Percentiles rank a stretch among this genome's conserved stretches.
Conservation (phyloP, 805 yeast species). For the Pichia scutulata region DNA sequence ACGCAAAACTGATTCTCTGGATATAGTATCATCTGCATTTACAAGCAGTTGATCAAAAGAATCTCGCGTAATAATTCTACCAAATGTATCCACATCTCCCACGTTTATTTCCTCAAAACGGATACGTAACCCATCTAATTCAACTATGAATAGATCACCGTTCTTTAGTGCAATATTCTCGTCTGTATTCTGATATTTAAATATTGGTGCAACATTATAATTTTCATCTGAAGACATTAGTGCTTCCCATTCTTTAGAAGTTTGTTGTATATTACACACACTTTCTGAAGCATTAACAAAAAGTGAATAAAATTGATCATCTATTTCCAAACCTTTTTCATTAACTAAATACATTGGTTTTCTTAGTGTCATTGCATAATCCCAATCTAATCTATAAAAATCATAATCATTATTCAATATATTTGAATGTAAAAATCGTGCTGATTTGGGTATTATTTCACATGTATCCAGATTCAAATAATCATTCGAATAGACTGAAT, state of each 20-base stretch:
- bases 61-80: constrained; percentile 27
- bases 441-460: neutral
- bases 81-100: constrained; percentile 35
- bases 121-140: constrained; percentile 36
- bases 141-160: constrained; percentile 34
- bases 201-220: constrained; percentile 2
- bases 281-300: constrained; percentile 19
- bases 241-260: constrained; percentile 11
- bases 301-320: constrained; percentile 24
- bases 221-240: constrained; percentile 3
- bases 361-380: constrained; percentile 32
- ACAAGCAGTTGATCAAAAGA: neutral
- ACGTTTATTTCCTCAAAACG: constrained; percentile 37
- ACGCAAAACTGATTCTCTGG: neutral
- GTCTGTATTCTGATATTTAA: neutral
- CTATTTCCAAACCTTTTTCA: constrained; percentile 22
- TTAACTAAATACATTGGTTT: constrained; percentile 32
- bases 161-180: neutral
- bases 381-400: constrained; percentile 40
- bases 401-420: constrained; percentile 29
- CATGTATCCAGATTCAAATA: constrained; percentile 17
- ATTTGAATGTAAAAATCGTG: constrained; percentile 24
- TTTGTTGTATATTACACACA: neutral
- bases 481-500: constrained; percentile 6
- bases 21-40: neutral